Evolutionary conservation across 495 filamentous ascomycete genomes (phyloP).

Genomic region (Ramalina intermedia): DNA sequence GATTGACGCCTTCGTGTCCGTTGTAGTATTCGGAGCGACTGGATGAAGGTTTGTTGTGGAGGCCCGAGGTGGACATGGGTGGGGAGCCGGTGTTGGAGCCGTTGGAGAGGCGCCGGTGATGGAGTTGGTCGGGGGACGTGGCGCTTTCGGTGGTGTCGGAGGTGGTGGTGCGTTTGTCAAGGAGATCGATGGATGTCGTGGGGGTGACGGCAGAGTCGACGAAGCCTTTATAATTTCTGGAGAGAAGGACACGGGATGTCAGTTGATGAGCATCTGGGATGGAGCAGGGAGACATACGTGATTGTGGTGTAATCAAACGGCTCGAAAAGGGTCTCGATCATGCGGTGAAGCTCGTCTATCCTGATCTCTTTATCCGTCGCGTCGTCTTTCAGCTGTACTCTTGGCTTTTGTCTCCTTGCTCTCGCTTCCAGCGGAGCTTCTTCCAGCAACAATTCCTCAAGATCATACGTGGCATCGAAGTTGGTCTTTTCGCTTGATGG

Average conservation of each 20-base stretch:
- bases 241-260: neutral
- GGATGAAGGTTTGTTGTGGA: constrained; percentile 5
- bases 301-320: constrained; percentile 87
- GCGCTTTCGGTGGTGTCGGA: constrained; percentile 11
- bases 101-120: neutral
- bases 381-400: constrained; percentile 81
- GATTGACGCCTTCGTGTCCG: constrained; percentile 4
- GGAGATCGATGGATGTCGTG: constrained; percentile 9
- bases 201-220: constrained; percentile 5
- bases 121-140: constrained; percentile 9
- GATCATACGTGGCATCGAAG: constrained; percentile 95
- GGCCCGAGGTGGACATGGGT: constrained; percentile 1
- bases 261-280: neutral
- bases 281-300: constrained; percentile 38
- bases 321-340: constrained; percentile 90
- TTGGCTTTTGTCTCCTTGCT: constrained; percentile 81
- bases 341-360: constrained; percentile 82
- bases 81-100: constrained; percentile 9
- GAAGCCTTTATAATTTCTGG: constrained; percentile 15
- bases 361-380: constrained; percentile 91
- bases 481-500: constrained; percentile 97
- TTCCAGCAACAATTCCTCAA: constrained; percentile 87
- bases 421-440: constrained; percentile 90
- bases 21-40: constrained; percentile 14
- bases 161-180: constrained; percentile 8